These are phyloP conservation scores for Mycena pura DNA, from an alignment of 768 basidiomycete species.

Conservation along the genomic window DNA sequence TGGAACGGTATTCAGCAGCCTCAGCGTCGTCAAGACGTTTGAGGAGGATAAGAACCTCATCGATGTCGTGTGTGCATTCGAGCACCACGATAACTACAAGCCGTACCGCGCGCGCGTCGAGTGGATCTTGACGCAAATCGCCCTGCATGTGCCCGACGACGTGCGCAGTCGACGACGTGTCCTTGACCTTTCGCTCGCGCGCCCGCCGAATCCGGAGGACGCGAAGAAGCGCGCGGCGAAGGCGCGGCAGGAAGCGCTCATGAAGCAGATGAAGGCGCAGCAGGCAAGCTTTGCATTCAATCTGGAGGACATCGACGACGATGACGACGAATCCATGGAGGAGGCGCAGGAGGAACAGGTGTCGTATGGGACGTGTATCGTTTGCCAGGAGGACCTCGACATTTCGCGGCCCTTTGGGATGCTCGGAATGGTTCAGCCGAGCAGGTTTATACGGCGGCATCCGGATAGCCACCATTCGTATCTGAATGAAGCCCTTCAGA, in stretches of 20 bases:
- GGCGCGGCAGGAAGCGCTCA: conserved; percentile 87
- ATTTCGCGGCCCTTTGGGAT: conserved; percentile 78
- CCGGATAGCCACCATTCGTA: conserved; percentile 71
- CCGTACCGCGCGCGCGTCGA: conserved; percentile 71
- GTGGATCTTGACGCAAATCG: conserved; percentile 77
- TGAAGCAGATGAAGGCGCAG: conserved; percentile 95
- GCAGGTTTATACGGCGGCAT: conserved; percentile 80
- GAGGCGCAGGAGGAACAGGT: conserved; percentile 54
- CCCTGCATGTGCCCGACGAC: conserved; percentile 60
- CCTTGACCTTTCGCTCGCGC: conserved; percentile 40
- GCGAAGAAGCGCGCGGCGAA: conserved; percentile 87
- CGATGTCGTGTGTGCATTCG: conserved; percentile 77
- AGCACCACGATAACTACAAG: conserved; percentile 79
- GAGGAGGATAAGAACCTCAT: conserved; percentile 68
- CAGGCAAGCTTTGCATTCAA: conserved; percentile 87
- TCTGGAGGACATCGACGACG: conserved; percentile 72
- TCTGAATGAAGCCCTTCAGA: conserved; percentile 75
- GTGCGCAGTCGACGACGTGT: conserved; percentile 58
- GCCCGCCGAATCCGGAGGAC: conserved; percentile 61
- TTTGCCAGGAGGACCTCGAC: conserved; percentile 94
- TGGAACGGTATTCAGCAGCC: conserved; percentile 62
- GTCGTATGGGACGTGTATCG: conserved; percentile 93
- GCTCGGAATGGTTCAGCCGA: conserved; percentile 88
- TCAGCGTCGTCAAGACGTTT: conserved; percentile 62
- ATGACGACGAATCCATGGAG: conserved; percentile 69